phyloP scores from a whole-genome alignment of 2,329 filamentous ascomycete genomes.

The Fusarium foetens region DNA sequence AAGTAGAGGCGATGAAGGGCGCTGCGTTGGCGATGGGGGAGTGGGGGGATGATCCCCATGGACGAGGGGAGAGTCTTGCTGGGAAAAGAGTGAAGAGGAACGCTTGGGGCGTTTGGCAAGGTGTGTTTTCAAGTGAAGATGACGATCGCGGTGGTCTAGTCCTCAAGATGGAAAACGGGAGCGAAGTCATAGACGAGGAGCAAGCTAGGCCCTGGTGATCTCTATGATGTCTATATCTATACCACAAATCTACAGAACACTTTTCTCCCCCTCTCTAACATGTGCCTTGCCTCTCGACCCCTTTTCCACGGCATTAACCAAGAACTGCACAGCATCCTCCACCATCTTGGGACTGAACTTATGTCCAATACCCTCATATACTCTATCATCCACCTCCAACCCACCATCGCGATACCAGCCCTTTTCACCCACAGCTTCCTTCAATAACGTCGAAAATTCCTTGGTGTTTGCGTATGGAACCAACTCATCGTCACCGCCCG shows the following conservation, averaged over 20 bases:
- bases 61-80: conserved; percentile 55
- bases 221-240: not conserved
- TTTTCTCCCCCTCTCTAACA: conserved; percentile 47
- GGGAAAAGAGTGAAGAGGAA: conserved; percentile 62
- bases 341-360: conserved; percentile 75
- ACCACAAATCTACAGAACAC: conserved; percentile 33
- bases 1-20: conserved; percentile 55
- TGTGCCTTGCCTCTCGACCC: conserved; percentile 39
- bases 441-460: conserved; percentile 71
- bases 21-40: conserved; percentile 56
- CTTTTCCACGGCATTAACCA: conserved; percentile 60
- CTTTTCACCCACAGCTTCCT: conserved; percentile 56
- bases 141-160: conserved; percentile 51
- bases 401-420: conserved; percentile 66
- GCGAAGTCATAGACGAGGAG: conserved; percentile 54
- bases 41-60: conserved; percentile 65
- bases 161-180: conserved; percentile 47
- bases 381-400: conserved; percentile 69
- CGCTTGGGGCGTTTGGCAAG: conserved; percentile 58
- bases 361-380: conserved; percentile 77
- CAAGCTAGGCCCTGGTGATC: conserved; percentile 54
- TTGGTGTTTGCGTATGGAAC: conserved; percentile 72
- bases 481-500: conserved; percentile 74
- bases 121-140: conserved; percentile 55
- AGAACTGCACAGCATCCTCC: conserved; percentile 70